Percentiles rank a stretch among this genome's conserved stretches.
Evolutionary conservation across 805 yeast genomes (phyloP).

Genomic region (Starmerella vaccinii): DNA sequence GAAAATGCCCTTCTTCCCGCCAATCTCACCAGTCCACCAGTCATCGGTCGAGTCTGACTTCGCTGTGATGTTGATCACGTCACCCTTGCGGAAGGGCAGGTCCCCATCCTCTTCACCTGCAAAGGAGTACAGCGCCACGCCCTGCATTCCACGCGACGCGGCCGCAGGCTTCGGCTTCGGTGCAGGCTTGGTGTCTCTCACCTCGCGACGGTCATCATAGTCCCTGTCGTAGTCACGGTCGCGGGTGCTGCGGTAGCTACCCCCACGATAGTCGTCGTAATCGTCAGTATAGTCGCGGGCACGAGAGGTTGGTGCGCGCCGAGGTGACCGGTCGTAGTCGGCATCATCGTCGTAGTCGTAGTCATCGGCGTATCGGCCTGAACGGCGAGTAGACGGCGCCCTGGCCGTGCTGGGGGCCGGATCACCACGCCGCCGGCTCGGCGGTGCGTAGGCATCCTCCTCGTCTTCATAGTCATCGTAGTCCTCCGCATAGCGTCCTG

Average conservation of each 20-base stretch:
- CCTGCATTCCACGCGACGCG: conserved; percentile 48
- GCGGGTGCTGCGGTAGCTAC: conserved; percentile 4
- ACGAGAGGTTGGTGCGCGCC: conserved; percentile 7
- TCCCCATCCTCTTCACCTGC: conserved; percentile 93
- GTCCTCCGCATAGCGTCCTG: conserved; percentile 23
- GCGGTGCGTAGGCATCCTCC: conserved; percentile 6
- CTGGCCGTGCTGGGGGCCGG: neutral
- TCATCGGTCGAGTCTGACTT: conserved; percentile 84
- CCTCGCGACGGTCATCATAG: conserved; percentile 21
- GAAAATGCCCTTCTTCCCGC: conserved; percentile 81
- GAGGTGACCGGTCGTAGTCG: conserved; percentile 11
- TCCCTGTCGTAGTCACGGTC: conserved; percentile 20
- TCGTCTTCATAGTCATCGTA: conserved; percentile 24
- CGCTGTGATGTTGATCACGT: conserved; percentile 74
- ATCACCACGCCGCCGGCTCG: conserved; percentile 6
- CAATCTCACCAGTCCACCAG: conserved; percentile 96
- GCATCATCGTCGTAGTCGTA: conserved; percentile 24
- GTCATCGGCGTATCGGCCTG: conserved; percentile 22
- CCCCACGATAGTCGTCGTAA: conserved; percentile 18
- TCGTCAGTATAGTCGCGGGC: conserved; percentile 20
- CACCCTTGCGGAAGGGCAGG: conserved; percentile 87
- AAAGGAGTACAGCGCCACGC: conserved; percentile 79
- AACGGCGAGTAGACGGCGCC: neutral
- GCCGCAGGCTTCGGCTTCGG: conserved; percentile 9
- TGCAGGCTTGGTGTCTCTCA: conserved; percentile 7